Evolutionary conservation across 768 basidiomycete species (phyloP), one percentile per base, ranked within the genome.

Genomic region (Daedalea quercina): DNA sequence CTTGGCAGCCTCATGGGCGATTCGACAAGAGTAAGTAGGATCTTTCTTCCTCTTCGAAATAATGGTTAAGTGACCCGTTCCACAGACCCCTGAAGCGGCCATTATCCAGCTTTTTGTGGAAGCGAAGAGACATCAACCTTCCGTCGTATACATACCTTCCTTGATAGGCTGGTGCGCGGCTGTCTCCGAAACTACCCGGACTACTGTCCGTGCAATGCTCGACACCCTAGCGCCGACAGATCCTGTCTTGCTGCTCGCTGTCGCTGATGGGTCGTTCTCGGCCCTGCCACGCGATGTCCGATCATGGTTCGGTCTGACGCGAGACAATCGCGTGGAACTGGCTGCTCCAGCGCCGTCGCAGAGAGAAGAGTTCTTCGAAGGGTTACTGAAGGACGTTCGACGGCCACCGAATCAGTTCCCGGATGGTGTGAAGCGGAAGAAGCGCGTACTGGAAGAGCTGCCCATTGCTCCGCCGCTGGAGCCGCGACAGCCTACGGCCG

Each of bases 41-140:
- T 23, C n/a, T 1, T 25, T 46, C 52, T 45, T 40, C 9, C 37
- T 9, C 50, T 33, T 13, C 43, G 25, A n/a, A 1, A 1, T 17
- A 3, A 2, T 47, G 3, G 22, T 51, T 59, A 13, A 53, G 49
- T 34, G 6, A 44, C n/a, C 33, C 3, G 12, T 33, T 25, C 49
- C 47, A 6, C 51, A 95, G 93, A 91, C 91, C 1, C 70, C 82
- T 3, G 96, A 99, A 69, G 90, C 96, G 1, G 87, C 90, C 1
- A 84, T 97, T 50, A 92, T 97, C 3, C 94, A 98, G 60, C 76
- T 96, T 17, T 97, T 99, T 63, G 79, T 94, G 20, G 96, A 99
- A 67, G 96, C 95, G 0, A 98, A 97, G 65, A 84, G 95, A 24
- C 91, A 96, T 65, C 94, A 95, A 60, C 96, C 96, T 0, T 94